Base-by-base conservation (phyloP, 768 basidiomycete genomes). In the Boletus subparvulus region DNA sequence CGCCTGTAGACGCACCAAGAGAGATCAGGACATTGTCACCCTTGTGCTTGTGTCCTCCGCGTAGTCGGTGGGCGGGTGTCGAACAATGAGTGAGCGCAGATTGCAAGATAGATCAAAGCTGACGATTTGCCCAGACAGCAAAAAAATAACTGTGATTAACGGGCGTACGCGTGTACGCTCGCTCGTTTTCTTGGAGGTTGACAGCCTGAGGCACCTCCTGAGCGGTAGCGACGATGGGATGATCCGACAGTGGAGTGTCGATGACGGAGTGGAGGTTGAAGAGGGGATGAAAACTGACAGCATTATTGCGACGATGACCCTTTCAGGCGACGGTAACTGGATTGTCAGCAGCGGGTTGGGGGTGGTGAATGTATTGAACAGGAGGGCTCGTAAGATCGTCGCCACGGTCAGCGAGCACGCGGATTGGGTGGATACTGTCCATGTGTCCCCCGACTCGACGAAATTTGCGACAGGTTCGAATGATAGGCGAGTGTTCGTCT, bases 371-470 rank as follows among this genome's bases (percentile, higher is more conserved):
- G 54, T 55, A 4, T 55, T 42, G 54, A 37, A 33, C 26, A 43
- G 10, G 24, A 36, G 13, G 19, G 30, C 47, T 16, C 54, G 47
- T 13, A 26, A 49, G 37, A 37, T 55, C 42, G 48, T 28, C 47
- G 7, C 45, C 21, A 39, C 55, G 13, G 42, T 37, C 36, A 49
- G 11, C 41, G 42, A 39, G 14, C 48, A 45, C 16, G 39, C 42
- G 11, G 19, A 17, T 0, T 56, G 35, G 49, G 49, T 56, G 55
- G 26, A 50, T 16, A 6, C 30, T 9, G 43, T 50, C 4, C 43
- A 56, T 16, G 43, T 50, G 36, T 56, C 55, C 19, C 36, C 50
- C n/a, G 61, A 61, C 17, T 61, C 54, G n/a, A 47, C 26, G 13
- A 49, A 28, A 39, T 50, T 60, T 6, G 51, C 41, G 26, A 56